phyloP scores from a whole-genome alignment of 768 basidiomycete species.

The Suillus ampliporus region DNA sequence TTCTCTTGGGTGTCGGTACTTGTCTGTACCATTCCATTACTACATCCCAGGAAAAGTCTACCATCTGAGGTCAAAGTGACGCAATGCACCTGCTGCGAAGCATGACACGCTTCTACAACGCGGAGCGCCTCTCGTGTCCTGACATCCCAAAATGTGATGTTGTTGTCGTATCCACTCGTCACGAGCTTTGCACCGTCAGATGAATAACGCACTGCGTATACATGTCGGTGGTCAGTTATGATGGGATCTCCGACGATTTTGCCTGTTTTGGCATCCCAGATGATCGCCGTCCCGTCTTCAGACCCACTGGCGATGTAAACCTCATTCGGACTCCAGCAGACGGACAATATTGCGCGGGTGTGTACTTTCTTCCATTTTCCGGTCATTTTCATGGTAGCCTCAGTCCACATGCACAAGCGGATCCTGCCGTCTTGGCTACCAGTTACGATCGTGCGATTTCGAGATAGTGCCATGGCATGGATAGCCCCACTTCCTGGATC shows the following conservation, averaged over 20 bases:
- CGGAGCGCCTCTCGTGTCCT: background rate
- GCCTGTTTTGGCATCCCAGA: background rate
- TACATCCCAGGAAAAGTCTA: constrained; percentile 3
- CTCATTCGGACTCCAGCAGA: constrained; percentile 4
- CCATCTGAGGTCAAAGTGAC: background rate
- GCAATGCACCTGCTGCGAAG: background rate
- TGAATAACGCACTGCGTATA: background rate
- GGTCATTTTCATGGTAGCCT: background rate
- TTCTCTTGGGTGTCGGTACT: background rate
- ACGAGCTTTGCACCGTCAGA: background rate
- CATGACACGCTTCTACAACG: background rate
- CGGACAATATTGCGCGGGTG: background rate
- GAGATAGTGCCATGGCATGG: background rate
- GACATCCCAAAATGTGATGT: background rate
- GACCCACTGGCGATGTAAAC: background rate
- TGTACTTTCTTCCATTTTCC: background rate
- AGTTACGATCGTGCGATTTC: background rate
- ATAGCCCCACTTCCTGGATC: background rate
- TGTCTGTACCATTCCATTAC: background rate
- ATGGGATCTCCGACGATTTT: background rate
- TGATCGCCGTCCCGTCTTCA: constrained; percentile 3
- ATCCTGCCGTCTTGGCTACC: constrained; percentile 3
- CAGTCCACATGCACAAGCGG: background rate
- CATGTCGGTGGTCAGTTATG: background rate
- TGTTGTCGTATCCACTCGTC: background rate